Evolutionary conservation across 345 rosid species (phyloP), one percentile per base, ranked within the genome.

Genomic region (Linum tenue): DNA sequence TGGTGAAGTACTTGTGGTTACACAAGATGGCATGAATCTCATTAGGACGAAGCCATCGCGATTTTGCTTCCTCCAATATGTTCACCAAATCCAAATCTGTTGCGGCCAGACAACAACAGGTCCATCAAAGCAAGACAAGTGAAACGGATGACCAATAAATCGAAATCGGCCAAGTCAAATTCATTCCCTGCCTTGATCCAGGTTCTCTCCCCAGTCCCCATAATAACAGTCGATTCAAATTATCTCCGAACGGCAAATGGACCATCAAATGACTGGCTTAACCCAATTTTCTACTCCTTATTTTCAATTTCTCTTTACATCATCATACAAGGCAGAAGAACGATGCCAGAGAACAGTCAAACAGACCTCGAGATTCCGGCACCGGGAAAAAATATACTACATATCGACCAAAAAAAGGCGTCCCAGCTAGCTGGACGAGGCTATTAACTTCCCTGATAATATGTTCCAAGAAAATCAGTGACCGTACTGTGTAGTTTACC

Each of bases 21-120:
- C 81, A 84, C 22, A 94, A 89, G 55, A 88, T 66, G 14, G 99
- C 97, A 39, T 84, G 87, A 67, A 94, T 90, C 81, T 94, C 99
- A 50, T 94, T 94, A 3, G 99, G 99, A 40, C 96, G 95, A 15
- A 94, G 88, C 99, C 97, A 94, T 82, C 97, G 85, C 17, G 80
- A 62, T 75, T 66, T 81, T 16, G 95, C 96, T 76, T 94, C 99
- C 78, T 81, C 92, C 82, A 63, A 64, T 73, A 84, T 85, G 70
- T 15, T 77, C 36, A 35, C 70, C 58, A 87, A 76, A 78, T 94
- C 97, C 79, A 94, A 85, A 80, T 87, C 99, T 90, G 84, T 72
- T 56, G 14, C 70, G 76, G 7, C 35, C 22, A 71, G 63, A 68
- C 60, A 55, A 17, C 67, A 58, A 5, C 22, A 40, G 37, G 15